Base-by-base conservation (phyloP, 2,329 filamentous ascomycete species). In the Aspergillus pseudotamarii region DNA sequence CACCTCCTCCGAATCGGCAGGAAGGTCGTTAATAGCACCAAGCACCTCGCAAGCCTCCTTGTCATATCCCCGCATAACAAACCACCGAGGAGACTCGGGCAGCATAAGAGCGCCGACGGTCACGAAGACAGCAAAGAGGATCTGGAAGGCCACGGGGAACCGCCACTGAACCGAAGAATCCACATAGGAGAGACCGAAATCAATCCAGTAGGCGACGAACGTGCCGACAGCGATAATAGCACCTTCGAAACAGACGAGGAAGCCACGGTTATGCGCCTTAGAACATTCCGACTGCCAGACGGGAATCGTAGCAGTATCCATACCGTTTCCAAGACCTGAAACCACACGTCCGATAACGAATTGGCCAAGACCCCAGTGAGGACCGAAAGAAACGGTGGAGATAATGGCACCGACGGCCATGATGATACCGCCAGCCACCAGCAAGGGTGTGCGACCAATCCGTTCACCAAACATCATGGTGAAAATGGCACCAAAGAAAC, bases 371-470 rank as follows among this genome's bases (percentile, higher is more conserved):
- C 69, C 72, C 69, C 72, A 74, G 1, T 71, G 54, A 14, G 53
- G 36, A 6, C 64, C 63, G 58, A 67, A 73, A 23, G 71, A 55
- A 53, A 67, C 65, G 6, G 68, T 65, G 5, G 72, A 70, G 51
- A 78, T 71, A 26, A 75, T 55, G 23, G 74, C 73, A 50, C 76
- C 76, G 41, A 78, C 14, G 21, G 73, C 62, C 71, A 78, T 70
- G 64, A 88, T 84, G 48, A 84, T 71, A 36, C 84, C 81, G 58
- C 87, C 87, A 51, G 83, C 77, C 68, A 87, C 84, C 59, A 84
- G 81, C 0, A 84, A 79, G 36, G 74, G 78, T 14, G 70, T 75
- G 21, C 76, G 75, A 23, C 76, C 76, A 23, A 76, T 65, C 8
- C 63, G 55, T 41, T 76, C 69, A 63, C 75, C 75, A 14, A 67